Evolutionary conservation across 148 eudicot genomes (phyloP).

Genomic region (Simmondsia chinensis): DNA sequence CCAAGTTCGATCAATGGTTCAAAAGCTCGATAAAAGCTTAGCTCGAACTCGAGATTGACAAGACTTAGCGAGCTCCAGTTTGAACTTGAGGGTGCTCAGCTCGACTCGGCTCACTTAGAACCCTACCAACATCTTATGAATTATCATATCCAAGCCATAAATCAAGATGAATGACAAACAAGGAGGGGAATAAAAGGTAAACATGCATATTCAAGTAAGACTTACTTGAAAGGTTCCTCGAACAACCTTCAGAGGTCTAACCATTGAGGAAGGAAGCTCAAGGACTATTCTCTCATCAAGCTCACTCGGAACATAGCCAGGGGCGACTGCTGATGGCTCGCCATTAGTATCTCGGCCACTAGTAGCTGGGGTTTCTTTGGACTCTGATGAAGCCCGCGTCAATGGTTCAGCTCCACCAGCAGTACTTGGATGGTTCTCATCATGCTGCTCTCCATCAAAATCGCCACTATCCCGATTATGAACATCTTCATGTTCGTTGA

Average conservation of each 20-base stretch:
- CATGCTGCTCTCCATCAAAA: constrained; percentile 34
- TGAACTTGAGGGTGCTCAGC: too few relatives aligned
- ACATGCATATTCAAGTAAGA: too few relatives aligned
- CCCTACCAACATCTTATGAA: too few relatives aligned
- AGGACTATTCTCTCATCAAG: constrained; percentile 85
- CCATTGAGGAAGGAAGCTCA: constrained; percentile 92
- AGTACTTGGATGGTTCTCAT: constrained; percentile 31
- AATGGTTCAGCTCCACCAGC: constrained; percentile 45
- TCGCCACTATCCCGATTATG: constrained; percentile 28
- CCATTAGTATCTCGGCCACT: constrained; percentile 40
- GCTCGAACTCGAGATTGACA: too few relatives aligned
- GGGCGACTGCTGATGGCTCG: constrained; percentile 51
- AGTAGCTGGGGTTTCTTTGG: constrained; percentile 32
- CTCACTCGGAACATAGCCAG: constrained; percentile 90
- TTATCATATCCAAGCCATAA: too few relatives aligned
- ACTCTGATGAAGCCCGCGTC: constrained; percentile 28
- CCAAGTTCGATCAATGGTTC: too few relatives aligned
- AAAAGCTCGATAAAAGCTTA: too few relatives aligned
- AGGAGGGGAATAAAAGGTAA: too few relatives aligned
- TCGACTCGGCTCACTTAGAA: too few relatives aligned
- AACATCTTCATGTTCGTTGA: constrained; percentile 42
- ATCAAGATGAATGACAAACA: too few relatives aligned
- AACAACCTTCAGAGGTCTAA: constrained; percentile 71
- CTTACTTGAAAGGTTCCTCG: constrained; percentile 95
- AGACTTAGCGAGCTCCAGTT: too few relatives aligned